phyloP scores from a whole-genome alignment of 352 stramenopile species.

The Bremia lactucae region DNA sequence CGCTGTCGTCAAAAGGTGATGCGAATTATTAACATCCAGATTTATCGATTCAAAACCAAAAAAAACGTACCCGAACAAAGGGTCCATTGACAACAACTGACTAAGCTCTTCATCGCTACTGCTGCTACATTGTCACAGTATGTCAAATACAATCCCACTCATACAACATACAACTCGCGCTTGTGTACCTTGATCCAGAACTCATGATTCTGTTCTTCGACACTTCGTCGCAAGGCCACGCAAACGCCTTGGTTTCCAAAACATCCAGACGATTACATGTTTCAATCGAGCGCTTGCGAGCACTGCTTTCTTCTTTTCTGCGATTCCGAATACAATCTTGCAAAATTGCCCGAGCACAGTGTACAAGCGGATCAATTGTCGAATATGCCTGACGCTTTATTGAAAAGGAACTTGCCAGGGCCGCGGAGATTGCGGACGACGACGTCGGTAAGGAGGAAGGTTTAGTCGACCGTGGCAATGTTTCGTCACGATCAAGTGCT shows the following conservation, averaged over 20 bases:
- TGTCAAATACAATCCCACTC: background rate
- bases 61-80: conserved; percentile 42
- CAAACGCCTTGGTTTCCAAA: conserved; percentile 22
- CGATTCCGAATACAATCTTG: conserved; percentile 63
- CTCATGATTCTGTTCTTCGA: conserved; percentile 40
- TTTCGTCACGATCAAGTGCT: conserved; percentile 12
- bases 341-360: conserved; percentile 50
- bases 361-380: conserved; percentile 40
- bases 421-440: conserved; percentile 33
- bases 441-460: conserved; percentile 31
- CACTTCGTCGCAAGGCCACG: conserved; percentile 20
- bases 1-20: conserved; percentile 6
- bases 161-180: conserved; percentile 1
- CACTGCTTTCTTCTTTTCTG: conserved; percentile 38
- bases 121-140: conserved; percentile 8
- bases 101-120: conserved; percentile 77
- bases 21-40: conserved; percentile 3
- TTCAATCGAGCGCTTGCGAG: conserved; percentile 62
- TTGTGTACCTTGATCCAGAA: conserved; percentile 40
- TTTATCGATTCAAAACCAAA: background rate
- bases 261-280: conserved; percentile 28
- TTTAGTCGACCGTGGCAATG: conserved; percentile 10
- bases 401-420: too few relatives aligned
- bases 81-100: conserved; percentile 56
- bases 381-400: conserved; percentile 30